Base-by-base conservation (phyloP, 2,329 filamentous ascomycete species). In the Trichothecium roseum region DNA sequence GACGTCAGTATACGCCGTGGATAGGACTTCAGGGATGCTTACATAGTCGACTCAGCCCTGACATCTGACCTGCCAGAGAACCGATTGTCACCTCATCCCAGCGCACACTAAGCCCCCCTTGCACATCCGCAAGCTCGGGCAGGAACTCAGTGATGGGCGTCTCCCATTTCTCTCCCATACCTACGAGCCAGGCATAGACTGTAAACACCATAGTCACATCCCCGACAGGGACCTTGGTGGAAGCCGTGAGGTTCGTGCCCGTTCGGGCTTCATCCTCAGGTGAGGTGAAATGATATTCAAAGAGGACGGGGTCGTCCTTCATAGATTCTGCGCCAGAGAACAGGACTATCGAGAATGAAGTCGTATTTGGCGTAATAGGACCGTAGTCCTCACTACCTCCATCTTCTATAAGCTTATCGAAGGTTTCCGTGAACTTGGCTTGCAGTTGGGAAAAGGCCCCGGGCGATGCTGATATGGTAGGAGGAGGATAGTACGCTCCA, bases 131-230 rank as follows among this genome's bases (percentile, higher is more conserved):
- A 7, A 55, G 24, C 24, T 56, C 51, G 0, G 53, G 54, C 2
- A 57, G 18, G 28, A 44, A 55, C 1, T 45, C 28, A 0, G 54
- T 56, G 8, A 57, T 50, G 0, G 53, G 41, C 0, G 38, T 40
- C 15, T 48, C 41, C 54, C 52, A 57, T 1, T 43, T 33, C 3
- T 48, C 47, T 1, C 54, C 53, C 22, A 50, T 42, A 14, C 50
- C 38, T 3, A 44, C 45, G 0, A 58, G 43, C 55, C 55, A 58
- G 0, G 51, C 32, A 16, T 57, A 57, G 1, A 54, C 49, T 0
- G 53, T 57, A 28, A 57, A 52, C 0, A 57, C 32, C 44, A 54
- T 52, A 2, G 49, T 55, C 10, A 57, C 28, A 7, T 49, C 47
- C 0, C 54, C 55, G 2, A 54, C 10, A 0, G 50, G 50, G 4